Evolutionary conservation across 352 stramenopile species (phyloP).

Genomic region (Pythium coloratum): DNA sequence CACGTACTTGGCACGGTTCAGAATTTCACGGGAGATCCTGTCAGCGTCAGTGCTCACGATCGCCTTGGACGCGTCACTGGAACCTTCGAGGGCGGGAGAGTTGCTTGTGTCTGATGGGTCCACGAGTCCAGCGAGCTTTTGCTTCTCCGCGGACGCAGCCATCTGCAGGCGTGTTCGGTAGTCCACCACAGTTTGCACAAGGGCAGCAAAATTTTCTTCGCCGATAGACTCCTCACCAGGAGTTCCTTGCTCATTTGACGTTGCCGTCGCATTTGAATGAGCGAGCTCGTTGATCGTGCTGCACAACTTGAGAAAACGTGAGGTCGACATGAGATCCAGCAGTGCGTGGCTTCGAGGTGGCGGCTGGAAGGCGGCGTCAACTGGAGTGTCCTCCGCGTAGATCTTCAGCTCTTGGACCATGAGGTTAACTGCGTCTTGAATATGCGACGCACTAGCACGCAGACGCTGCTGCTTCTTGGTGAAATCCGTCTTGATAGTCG

Average conservation of each 20-base stretch:
- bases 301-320: slow-evolving; percentile 70
- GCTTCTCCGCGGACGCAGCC: slow-evolving; percentile 68
- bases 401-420: slow-evolving; percentile 75
- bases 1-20: slow-evolving; percentile 46
- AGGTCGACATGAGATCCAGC: slow-evolving; percentile 70
- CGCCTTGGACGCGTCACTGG: neutral
- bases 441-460: slow-evolving; percentile 51
- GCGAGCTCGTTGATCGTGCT: slow-evolving; percentile 75
- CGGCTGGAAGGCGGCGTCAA: slow-evolving; percentile 51
- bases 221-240: neutral
- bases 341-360: slow-evolving; percentile 54
- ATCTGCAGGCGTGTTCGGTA: slow-evolving; percentile 73
- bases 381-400: slow-evolving; percentile 46
- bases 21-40: slow-evolving; percentile 15
- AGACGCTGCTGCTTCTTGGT: slow-evolving; percentile 73
- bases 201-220: slow-evolving; percentile 42
- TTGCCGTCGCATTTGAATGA: slow-evolving; percentile 49
- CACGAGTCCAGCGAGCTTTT: slow-evolving; percentile 40
- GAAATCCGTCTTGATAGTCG: slow-evolving; percentile 74
- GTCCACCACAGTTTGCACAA: slow-evolving; percentile 71
- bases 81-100: neutral
- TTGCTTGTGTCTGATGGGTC: slow-evolving; percentile 8
- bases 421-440: slow-evolving; percentile 54
- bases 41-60: neutral
- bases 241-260: slow-evolving; percentile 5